phyloP scores from a whole-genome alignment of 306 rosid species.

The Erythrophleum fordii region DNA sequence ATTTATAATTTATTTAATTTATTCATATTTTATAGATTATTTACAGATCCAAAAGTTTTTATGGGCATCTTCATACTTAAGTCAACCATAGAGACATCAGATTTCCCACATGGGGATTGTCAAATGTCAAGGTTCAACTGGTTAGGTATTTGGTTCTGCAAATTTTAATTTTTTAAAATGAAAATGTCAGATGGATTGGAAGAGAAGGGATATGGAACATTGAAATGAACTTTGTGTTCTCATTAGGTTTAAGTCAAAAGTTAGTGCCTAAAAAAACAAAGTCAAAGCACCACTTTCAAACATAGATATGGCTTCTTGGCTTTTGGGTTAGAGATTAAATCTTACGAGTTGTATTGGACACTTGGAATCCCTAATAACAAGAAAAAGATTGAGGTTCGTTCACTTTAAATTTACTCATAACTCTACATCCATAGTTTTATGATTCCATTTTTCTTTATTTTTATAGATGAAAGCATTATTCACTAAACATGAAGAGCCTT shows the following conservation, averaged over 20 bases:
- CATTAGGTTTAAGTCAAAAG: conserved; percentile 43
- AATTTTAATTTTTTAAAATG: neutral
- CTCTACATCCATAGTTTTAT: neutral
- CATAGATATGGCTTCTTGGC: conserved; percentile 31
- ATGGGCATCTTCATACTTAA: conserved; percentile 31
- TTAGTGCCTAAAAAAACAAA: conserved; percentile 28
- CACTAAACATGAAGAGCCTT: neutral
- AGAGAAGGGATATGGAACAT: conserved; percentile 8
- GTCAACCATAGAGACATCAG: conserved; percentile 58
- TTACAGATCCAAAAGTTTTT: conserved; percentile 66
- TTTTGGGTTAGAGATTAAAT: neutral
- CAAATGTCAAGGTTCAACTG: conserved; percentile 30
- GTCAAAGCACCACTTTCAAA: conserved; percentile 44
- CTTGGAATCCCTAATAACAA: neutral
- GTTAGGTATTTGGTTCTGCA: conserved; percentile 16
- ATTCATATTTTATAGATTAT: too few species aligned
- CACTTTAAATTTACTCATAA: too few species aligned
- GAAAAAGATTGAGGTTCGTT: too few species aligned
- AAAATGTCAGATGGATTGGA: neutral
- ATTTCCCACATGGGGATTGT: conserved; percentile 57
- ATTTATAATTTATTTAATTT: too few species aligned
- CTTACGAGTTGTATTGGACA: neutral
- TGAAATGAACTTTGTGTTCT: conserved; percentile 20
- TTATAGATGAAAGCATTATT: neutral
- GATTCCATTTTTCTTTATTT: neutral